Base-by-base conservation (phyloP, 208 protist species). In the Wallacemonas rigidus region DNA sequence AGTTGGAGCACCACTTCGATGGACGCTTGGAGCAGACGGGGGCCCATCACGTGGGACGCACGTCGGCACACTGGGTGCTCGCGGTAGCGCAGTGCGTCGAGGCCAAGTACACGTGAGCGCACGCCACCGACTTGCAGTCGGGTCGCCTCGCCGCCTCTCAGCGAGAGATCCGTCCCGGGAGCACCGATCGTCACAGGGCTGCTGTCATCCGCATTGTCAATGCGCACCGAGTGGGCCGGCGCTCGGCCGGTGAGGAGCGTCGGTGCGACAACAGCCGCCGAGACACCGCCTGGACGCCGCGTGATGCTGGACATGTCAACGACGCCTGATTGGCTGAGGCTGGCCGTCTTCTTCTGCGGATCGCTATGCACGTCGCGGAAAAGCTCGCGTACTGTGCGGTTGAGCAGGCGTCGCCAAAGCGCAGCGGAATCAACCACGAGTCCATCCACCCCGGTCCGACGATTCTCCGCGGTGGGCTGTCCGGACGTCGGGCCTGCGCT, bases 1-100 rank as follows among this genome's bases (percentile, higher is more conserved):
- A 92, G 81, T 35, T 71, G 81, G 17, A 92, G 70, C 44, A 92
- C 78, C 5, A 72, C 71, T 60, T 82, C 75, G 65, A 92, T 87
- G 14, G 68, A 62, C 60, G n/a, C 14, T 26, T 65, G 60, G 3
- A 65, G 41, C 36, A 65, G 60, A 6, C 43, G 60, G 11, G 60
- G 60, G 12, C 60, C 60, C 60, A 50, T 65, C 41, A 65, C 60
- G 14, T 65, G 60, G 12, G 44, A 2, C 9, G 60, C 60, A 12
- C 60, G 60, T 12, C 14, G 60, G 26, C 60, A 48, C 2, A 69
- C 38, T n/a, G 41, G 47, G 47, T 68, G 72, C 6, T 39, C 50
- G 7, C 38, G 43, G 51, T 45, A 58, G 43, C 38, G 43, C 56
- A 53, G 75, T 41, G 39, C 54, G 54, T 56, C 68, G 50, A 67